Conservation (phyloP, 768 basidiomycete species). For the Phlegmacium glaucopus region DNA sequence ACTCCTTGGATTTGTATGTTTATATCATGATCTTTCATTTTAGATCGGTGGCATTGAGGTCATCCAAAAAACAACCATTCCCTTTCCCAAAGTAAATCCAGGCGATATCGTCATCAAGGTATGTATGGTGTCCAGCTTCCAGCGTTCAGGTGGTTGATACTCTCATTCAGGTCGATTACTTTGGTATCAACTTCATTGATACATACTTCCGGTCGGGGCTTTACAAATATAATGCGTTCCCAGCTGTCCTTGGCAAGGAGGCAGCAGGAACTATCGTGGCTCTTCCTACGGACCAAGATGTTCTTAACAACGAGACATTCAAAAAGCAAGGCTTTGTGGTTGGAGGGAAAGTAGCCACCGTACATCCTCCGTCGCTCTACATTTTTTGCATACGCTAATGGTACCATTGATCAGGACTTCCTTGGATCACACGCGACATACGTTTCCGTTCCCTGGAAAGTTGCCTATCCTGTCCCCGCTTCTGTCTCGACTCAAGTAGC, state of each 20-base stretch:
- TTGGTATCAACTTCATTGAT: slow-evolving; percentile 87
- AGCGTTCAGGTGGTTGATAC: neutral
- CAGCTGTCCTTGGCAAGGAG: slow-evolving; percentile 75
- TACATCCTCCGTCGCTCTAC: slow-evolving; percentile 28
- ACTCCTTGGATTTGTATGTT: neutral
- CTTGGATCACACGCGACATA: slow-evolving; percentile 68
- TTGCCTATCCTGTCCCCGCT: slow-evolving; percentile 63
- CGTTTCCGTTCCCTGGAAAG: slow-evolving; percentile 59
- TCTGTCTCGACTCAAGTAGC: slow-evolving; percentile 56
- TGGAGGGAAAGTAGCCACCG: slow-evolving; percentile 73
- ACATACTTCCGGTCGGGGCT: slow-evolving; percentile 79
- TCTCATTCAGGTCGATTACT: slow-evolving; percentile 55
- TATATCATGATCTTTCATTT: neutral
- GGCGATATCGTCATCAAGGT: slow-evolving; percentile 56
- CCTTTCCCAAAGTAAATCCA: slow-evolving; percentile 61
- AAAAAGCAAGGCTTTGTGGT: slow-evolving; percentile 61
- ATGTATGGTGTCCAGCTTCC: neutral
- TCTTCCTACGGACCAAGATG: slow-evolving; percentile 62
- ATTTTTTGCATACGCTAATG: neutral
- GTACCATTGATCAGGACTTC: slow-evolving; percentile 32
- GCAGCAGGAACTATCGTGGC: slow-evolving; percentile 71
- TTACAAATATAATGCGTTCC: slow-evolving; percentile 56
- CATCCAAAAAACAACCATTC: slow-evolving; percentile 61
- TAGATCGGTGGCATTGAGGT: slow-evolving; percentile 76
- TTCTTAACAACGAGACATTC: slow-evolving; percentile 59